These are phyloP conservation scores for Apophysomyces trapeziformis DNA, from an alignment of 371 early-diverging fungal species.

Conservation along the genomic window DNA sequence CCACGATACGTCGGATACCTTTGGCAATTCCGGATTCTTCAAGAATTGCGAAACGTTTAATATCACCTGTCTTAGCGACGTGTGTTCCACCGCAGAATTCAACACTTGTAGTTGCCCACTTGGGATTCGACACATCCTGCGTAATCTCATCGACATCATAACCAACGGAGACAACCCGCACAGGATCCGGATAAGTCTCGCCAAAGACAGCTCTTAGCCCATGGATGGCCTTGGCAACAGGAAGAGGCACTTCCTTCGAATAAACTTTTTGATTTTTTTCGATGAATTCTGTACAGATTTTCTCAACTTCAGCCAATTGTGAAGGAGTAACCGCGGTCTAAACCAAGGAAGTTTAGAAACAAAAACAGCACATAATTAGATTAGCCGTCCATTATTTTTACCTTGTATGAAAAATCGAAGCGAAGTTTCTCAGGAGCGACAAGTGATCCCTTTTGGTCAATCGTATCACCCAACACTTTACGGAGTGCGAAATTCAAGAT, in stretches of 20 bases:
- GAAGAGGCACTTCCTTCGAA: slow-evolving; percentile 86
- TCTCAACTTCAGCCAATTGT: slow-evolving; percentile 85
- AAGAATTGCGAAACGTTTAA: slow-evolving; percentile 87
- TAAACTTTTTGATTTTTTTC: slow-evolving; percentile 76
- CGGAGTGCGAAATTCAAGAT: slow-evolving; percentile 97
- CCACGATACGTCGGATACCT: slow-evolving; percentile 97
- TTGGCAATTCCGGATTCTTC: slow-evolving; percentile 97
- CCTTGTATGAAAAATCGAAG: slow-evolving; percentile 94
- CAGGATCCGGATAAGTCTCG: slow-evolving; percentile 97
- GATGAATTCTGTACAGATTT: slow-evolving; percentile 84
- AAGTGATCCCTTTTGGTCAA: slow-evolving; percentile 98
- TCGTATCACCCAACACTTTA: slow-evolving; percentile 70
- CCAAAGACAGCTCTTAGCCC: slow-evolving; percentile 97
- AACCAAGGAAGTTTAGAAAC: not conserved
- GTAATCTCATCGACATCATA: slow-evolving; percentile 89
- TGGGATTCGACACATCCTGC: slow-evolving; percentile 76
- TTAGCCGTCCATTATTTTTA: slow-evolving; percentile 11
- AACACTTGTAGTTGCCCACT: slow-evolving; percentile 83
- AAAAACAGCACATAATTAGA: not conserved
- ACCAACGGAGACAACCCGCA: slow-evolving; percentile 93
- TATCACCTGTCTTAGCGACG: slow-evolving; percentile 91
- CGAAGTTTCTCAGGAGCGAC: slow-evolving; percentile 97
- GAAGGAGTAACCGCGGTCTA: slow-evolving; percentile 76
- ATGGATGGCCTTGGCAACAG: slow-evolving; percentile 79
- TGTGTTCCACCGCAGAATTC: slow-evolving; percentile 99